Evolutionary conservation across 495 filamentous ascomycete species (phyloP).

Genomic region (Lasiosphaeris hirsuta): DNA sequence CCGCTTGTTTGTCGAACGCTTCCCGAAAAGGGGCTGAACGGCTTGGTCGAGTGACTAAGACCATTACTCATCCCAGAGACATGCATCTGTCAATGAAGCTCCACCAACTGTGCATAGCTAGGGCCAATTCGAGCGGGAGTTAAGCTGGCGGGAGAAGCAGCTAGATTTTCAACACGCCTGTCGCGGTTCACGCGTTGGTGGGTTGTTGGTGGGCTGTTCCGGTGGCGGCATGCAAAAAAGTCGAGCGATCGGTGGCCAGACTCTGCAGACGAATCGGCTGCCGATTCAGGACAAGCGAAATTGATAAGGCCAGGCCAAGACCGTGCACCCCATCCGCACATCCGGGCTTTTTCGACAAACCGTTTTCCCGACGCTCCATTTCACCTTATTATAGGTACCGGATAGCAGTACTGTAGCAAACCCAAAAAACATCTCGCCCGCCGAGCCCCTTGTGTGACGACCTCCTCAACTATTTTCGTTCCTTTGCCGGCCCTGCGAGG

Average conservation of each 20-base stretch:
- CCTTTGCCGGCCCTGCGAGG: neutral
- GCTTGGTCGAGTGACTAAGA: too few relatives aligned
- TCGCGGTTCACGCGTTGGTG: too few relatives aligned
- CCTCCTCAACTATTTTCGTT: neutral
- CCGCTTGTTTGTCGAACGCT: too few relatives aligned
- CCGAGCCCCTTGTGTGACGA: conserved; percentile 4
- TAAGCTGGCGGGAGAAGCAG: too few relatives aligned
- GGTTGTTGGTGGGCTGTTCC: neutral
- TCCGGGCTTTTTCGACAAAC: conserved; percentile 1
- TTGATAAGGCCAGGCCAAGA: conserved; percentile 12
- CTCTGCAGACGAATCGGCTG: conserved; percentile 12
- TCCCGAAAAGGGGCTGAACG: too few relatives aligned
- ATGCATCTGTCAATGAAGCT: too few relatives aligned
- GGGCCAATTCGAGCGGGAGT: too few relatives aligned
- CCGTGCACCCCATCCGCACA: conserved; percentile 11
- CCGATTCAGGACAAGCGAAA: conserved; percentile 15
- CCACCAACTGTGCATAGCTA: too few relatives aligned
- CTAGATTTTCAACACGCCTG: too few relatives aligned
- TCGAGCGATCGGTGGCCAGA: conserved; percentile 10
- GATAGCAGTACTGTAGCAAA: neutral
- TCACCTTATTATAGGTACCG: conserved; percentile 1
- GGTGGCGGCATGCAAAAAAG: neutral
- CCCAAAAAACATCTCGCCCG: neutral
- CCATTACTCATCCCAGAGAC: too few relatives aligned
- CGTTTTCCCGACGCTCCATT: conserved; percentile 4